A percentile compares a stretch with the other conserved stretches of the same genome.
These are phyloP conservation scores for Sabuloglossum arenarium DNA, from an alignment of 495 filamentous ascomycete genomes.

Conservation along the genomic window DNA sequence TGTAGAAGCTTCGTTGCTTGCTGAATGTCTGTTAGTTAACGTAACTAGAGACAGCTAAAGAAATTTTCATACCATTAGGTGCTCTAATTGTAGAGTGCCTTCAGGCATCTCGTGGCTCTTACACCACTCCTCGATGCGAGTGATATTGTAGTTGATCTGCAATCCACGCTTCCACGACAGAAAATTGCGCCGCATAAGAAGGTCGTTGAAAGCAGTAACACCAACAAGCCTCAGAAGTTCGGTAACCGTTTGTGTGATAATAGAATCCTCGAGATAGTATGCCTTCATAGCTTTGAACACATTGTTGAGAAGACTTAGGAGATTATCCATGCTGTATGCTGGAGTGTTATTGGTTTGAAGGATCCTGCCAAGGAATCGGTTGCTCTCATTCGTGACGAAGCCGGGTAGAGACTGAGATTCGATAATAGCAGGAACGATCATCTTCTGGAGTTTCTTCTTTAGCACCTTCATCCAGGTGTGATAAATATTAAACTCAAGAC, in stretches of 20 bases:
- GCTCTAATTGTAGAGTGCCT: constrained; percentile 90
- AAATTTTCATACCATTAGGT: constrained; percentile 58
- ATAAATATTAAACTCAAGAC: constrained; percentile 99
- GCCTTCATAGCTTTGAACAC: constrained; percentile 97
- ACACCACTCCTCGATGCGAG: constrained; percentile 98
- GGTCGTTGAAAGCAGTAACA: constrained; percentile 96
- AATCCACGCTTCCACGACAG: constrained; percentile 97
- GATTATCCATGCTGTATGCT: constrained; percentile 97
- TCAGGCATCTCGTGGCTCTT: constrained; percentile 99
- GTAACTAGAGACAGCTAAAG: background rate
- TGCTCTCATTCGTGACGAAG: constrained; percentile 96
- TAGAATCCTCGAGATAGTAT: constrained; percentile 88
- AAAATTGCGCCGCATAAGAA: constrained; percentile 95
- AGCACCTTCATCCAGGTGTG: constrained; percentile 99
- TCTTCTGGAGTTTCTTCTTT: constrained; percentile 97
- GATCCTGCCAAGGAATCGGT: constrained; percentile 92
- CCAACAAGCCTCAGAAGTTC: constrained; percentile 87
- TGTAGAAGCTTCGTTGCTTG: constrained; percentile 98
- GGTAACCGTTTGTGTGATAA: constrained; percentile 85
- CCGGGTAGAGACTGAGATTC: constrained; percentile 95
- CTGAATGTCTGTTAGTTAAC: constrained; percentile 21
- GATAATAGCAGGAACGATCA: constrained; percentile 98
- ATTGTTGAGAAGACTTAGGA: constrained; percentile 87
- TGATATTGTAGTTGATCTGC: constrained; percentile 99
- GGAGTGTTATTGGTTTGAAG: constrained; percentile 70